Base-by-base conservation (phyloP, 805 yeast species). In the Pichia deserticola region DNA sequence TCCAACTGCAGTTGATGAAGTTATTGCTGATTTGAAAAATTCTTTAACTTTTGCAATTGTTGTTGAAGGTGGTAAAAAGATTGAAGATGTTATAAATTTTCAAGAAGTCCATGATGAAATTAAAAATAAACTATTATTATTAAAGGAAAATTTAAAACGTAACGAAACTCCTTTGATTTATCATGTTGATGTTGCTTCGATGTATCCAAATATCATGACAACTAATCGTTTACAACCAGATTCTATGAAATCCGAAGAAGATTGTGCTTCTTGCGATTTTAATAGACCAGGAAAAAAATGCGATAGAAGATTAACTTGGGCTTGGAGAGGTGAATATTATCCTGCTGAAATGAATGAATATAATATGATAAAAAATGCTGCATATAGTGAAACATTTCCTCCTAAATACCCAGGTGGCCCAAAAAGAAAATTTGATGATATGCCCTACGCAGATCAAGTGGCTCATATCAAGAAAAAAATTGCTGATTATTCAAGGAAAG, bases 151-250 rank as follows among this genome's bases (percentile, higher is more conserved):
- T 37, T 90, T 92, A 1, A 73, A 73, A 36, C 73, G 97, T 57
- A 64, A 65, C 11, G 98, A 93, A 59, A 71, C 72, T 10, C 99
- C 99, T 0, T 71, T 87, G 43, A 93, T 93, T 54, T 93, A 95
- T 60, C 99, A 93, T 62, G 96, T 95, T 36, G 99, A 93, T 72
- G 99, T 93, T 45, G 97, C 99, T 0, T 93, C 99, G 1, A 93
- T 93, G 99, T 93, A 93, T 62, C 99, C 99, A 6, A 93, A 93
- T 62, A 93, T 93, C 64, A 93, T 93, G 98, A 89, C 96, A 7
- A 86, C 98, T 0, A 93, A 93, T 68, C 80, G 99, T 62, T 73
- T 93, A 47, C 99, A 93, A 65, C 99, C 99, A 0, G 99, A 93
- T 67, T 90, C 98, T 4, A 92, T 93, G 89, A 90, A 93, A 57